Conservation (phyloP, 1,139 yeast genomes). For the Hansenula lynferdii region DNA sequence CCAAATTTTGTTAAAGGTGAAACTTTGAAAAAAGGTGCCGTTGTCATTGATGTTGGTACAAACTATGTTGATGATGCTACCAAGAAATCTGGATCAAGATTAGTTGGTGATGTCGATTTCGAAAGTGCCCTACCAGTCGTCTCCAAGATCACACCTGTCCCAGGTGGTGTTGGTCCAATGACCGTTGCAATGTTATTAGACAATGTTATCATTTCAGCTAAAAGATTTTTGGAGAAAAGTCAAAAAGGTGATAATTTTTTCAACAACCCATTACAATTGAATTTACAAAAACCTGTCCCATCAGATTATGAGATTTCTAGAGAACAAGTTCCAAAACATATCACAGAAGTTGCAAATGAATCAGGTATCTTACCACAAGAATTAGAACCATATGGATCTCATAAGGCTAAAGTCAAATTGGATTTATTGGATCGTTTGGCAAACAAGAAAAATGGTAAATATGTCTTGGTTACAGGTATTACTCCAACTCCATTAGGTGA, state of each 20-base stretch:
- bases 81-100: conserved; percentile 76
- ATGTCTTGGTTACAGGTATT: conserved; percentile 92
- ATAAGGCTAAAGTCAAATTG: conserved; percentile 87
- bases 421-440: conserved; percentile 68
- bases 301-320: conserved; percentile 92
- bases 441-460: conserved; percentile 75
- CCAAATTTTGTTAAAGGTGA: conserved; percentile 82
- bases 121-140: conserved; percentile 63
- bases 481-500: conserved; percentile 99
- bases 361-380: conserved; percentile 79
- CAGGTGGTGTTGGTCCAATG: conserved; percentile 99
- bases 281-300: conserved; percentile 78
- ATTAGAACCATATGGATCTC: conserved; percentile 86
- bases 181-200: conserved; percentile 94
- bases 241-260: conserved; percentile 26
- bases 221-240: conserved; percentile 30
- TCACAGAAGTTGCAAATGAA: conserved; percentile 77
- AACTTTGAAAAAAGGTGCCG: conserved; percentile 81
- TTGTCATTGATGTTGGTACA: conserved; percentile 95
- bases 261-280: conserved; percentile 51
- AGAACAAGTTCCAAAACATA: conserved; percentile 82
- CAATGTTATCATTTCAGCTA: conserved; percentile 82
- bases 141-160: conserved; percentile 87
- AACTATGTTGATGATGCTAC: conserved; percentile 76
- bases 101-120: conserved; percentile 94